phyloP scores from a whole-genome alignment of 1,284 basidiomycete species.

The Marasmius fiardii region DNA sequence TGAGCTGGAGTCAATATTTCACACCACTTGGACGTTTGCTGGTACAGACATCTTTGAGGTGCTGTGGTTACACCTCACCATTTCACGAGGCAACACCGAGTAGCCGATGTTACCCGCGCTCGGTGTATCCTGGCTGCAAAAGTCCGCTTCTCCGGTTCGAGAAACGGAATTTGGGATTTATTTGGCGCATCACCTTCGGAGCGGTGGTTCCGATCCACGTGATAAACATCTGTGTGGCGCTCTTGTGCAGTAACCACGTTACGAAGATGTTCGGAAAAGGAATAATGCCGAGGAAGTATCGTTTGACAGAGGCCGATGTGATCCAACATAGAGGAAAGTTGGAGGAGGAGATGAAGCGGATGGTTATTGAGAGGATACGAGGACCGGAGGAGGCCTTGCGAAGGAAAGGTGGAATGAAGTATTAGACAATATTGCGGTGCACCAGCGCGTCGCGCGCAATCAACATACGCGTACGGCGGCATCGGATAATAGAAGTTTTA shows the following conservation, averaged over 20 bases:
- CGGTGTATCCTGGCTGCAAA: slow-evolving; percentile 55
- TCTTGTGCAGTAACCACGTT: slow-evolving; percentile 74
- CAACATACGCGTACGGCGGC: no score
- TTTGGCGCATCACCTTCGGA: no score
- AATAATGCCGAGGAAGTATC: slow-evolving; percentile 68
- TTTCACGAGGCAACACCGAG: neutral
- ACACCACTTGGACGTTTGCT: slow-evolving; percentile 49
- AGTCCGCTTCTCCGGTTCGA: slow-evolving; percentile 2
- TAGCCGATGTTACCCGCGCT: slow-evolving; percentile 27
- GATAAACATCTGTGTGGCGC: slow-evolving; percentile 55
- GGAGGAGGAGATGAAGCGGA: slow-evolving; percentile 30
- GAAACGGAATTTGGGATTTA: slow-evolving; percentile 6
- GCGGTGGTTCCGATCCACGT: slow-evolving; percentile 67
- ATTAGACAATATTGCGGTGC: no score
- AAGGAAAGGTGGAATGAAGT: no score
- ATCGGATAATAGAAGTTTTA: no score
- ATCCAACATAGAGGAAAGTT: slow-evolving; percentile 15
- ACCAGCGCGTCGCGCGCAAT: no score
- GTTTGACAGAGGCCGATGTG: slow-evolving; percentile 48
- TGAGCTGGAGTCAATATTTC: slow-evolving; percentile 60
- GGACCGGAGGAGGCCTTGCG: slow-evolving; percentile 2
- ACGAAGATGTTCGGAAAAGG: slow-evolving; percentile 68
- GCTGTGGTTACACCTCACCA: slow-evolving; percentile 49
- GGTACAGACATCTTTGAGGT: slow-evolving; percentile 61
- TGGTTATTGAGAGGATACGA: slow-evolving; percentile 13